Base-by-base conservation (phyloP, 805 yeast genomes). In the Starmera quercuum region DNA sequence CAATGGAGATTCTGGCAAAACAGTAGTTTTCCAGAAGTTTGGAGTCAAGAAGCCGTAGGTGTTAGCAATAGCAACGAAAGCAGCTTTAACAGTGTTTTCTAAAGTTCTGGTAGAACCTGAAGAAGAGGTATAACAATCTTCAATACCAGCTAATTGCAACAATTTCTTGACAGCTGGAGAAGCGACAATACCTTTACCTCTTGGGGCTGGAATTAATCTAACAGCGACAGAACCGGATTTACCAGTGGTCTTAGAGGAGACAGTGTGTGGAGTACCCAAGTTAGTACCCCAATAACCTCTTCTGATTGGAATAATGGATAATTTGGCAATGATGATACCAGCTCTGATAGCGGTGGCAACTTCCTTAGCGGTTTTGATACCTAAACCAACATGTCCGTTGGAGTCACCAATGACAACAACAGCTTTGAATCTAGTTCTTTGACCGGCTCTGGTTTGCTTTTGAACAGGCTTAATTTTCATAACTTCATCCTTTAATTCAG, bases 241-340 rank as follows among this genome's bases (percentile, higher is more conserved):
- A 77, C 98, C 98, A 55, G 97, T 83, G 67, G 88, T 86, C 87
- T 92, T 92, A 73, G 81, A 71, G 62, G 96, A 90, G 65, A 90
- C 82, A 54, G 98, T 84, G 83, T 92, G 98, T 65, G 98, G 98
- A 71, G 84, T 83, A 82, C 98, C 98, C 72, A 92, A 84, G 80
- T 87, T 86, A 69, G 95, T 73, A 75, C 98, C 98, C 98, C 98
- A 92, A 92, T 92, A 92, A 78, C 98, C 98, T 82, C 98, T 87
- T 83, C 98, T 90, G 77, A 92, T 90, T 67, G 98, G 98, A 68
- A 92, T 87, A 72, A 92, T 83, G 56, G 96, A 83, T 64, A 92
- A 81, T 80, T 92, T 92, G 70, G 98, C 98, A 66, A 92, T 87
- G 79, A 87, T 79, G 76, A 92, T 90, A 61, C 97, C 98, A 60